Percentiles rank a stretch among this genome's conserved stretches.
phyloP scores from a whole-genome alignment of 768 basidiomycete species.

The Russula virescens region DNA sequence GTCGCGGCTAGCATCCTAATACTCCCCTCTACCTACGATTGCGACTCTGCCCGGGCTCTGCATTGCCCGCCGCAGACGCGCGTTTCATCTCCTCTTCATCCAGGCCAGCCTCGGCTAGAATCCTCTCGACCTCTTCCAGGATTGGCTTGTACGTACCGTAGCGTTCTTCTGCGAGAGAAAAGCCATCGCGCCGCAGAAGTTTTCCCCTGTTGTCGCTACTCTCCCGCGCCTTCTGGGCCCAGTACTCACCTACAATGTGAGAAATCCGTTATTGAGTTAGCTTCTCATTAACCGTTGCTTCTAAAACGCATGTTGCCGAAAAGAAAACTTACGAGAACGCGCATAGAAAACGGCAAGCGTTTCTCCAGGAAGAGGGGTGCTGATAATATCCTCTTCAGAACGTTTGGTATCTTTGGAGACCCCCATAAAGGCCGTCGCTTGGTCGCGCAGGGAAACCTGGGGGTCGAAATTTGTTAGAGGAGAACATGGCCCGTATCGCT shows the following conservation, averaged over 20 bases:
- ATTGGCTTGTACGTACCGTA: slow-evolving; percentile 82
- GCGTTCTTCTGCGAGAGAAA: slow-evolving; percentile 63
- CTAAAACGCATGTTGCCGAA: not conserved
- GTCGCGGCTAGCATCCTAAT: not conserved
- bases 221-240: slow-evolving; percentile 66
- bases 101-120: slow-evolving; percentile 75
- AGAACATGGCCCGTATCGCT: not conserved
- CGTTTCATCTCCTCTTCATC: slow-evolving; percentile 76
- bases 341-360: slow-evolving; percentile 79
- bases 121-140: slow-evolving; percentile 75
- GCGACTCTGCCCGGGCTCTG: slow-evolving; percentile 42
- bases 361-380: slow-evolving; percentile 82
- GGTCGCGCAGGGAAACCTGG: slow-evolving; percentile 36
- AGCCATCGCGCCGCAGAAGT: slow-evolving; percentile 69
- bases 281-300: slow-evolving; percentile 2
- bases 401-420: slow-evolving; percentile 52
- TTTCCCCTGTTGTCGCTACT: slow-evolving; percentile 68
- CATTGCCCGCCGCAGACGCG: slow-evolving; percentile 40
- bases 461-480: slow-evolving; percentile 18
- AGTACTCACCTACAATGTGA: slow-evolving; percentile 54
- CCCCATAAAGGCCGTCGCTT: slow-evolving; percentile 55
- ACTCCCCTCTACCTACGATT: slow-evolving; percentile 35
- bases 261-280: not conserved
- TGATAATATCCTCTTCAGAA: slow-evolving; percentile 63
- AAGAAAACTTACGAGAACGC: slow-evolving; percentile 55